These are phyloP conservation scores for Colletotrichum chlorophyti DNA, from an alignment of 2,329 filamentous ascomycete genomes.

Conservation along the genomic window DNA sequence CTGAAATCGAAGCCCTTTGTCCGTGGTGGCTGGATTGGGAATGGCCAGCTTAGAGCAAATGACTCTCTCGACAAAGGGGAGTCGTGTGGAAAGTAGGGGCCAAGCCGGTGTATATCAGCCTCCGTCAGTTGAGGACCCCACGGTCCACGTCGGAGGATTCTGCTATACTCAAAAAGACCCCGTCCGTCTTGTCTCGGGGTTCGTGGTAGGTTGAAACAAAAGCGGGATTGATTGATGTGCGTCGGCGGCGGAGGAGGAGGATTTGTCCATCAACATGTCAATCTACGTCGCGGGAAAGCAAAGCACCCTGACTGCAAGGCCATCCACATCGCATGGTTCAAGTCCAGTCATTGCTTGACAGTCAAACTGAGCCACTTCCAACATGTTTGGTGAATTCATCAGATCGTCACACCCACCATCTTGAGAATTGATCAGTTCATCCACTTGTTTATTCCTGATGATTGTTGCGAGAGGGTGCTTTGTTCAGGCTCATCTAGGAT, in stretches of 20 bases:
- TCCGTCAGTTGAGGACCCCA: slow-evolving; percentile 5
- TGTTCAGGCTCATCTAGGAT: not conserved
- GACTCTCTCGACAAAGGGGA: slow-evolving; percentile 20
- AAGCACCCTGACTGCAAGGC: not conserved
- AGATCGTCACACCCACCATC: not conserved
- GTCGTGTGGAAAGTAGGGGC: not conserved
- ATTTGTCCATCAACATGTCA: too few species aligned
- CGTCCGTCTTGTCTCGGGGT: not conserved
- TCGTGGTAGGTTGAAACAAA: not conserved
- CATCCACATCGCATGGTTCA: not conserved
- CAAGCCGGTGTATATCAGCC: not conserved
- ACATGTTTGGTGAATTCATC: slow-evolving; percentile 2
- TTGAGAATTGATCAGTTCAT: not conserved
- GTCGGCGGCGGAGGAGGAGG: too few species aligned
- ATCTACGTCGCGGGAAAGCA: not conserved
- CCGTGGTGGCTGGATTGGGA: slow-evolving; percentile 8
- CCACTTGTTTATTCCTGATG: not conserved
- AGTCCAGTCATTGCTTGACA: slow-evolving; percentile 7
- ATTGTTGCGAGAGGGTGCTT: not conserved
- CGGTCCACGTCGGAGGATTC: not conserved
- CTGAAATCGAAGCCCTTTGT: slow-evolving; percentile 19
- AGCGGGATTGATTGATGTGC: too few species aligned
- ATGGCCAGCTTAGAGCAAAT: slow-evolving; percentile 18
- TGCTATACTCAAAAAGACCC: not conserved
- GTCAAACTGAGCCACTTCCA: not conserved